These are phyloP conservation scores for Flueggea neowawraea DNA, from an alignment of 441 rosid species.

Conservation along the genomic window DNA sequence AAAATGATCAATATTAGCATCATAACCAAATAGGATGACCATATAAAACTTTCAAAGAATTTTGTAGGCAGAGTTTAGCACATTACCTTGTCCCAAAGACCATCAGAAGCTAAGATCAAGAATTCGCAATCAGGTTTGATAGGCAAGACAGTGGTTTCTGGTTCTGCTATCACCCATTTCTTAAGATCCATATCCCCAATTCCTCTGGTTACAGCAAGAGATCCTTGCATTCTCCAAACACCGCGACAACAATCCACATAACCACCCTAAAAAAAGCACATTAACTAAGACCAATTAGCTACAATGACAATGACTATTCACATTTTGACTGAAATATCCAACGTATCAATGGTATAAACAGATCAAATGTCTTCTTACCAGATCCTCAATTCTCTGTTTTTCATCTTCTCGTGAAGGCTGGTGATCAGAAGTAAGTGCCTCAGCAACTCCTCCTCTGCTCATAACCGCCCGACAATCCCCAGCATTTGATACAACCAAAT, in stretches of 20 bases:
- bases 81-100: conserved; percentile 67
- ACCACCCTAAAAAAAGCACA: conserved; percentile 47
- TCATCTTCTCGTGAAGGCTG: background rate
- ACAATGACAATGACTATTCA: background rate
- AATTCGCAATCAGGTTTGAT: conserved; percentile 53
- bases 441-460: background rate
- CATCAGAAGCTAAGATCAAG: conserved; percentile 74
- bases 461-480: background rate
- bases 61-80: background rate
- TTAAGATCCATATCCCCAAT: conserved; percentile 61
- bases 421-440: background rate
- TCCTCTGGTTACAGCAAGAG: conserved; percentile 66
- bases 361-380: background rate
- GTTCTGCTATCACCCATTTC: conserved; percentile 68
- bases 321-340: background rate
- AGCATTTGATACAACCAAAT: background rate
- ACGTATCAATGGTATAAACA: background rate
- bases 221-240: conserved; percentile 71
- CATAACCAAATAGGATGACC: too few relatives aligned
- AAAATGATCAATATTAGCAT: background rate
- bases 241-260: conserved; percentile 61
- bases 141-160: conserved; percentile 44
- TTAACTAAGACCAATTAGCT: background rate
- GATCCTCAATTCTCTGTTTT: background rate
- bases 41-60: background rate